These are phyloP conservation scores for Digitaria exilis DNA, from an alignment of 202 grass and related monocot species.

Conservation along the genomic window DNA sequence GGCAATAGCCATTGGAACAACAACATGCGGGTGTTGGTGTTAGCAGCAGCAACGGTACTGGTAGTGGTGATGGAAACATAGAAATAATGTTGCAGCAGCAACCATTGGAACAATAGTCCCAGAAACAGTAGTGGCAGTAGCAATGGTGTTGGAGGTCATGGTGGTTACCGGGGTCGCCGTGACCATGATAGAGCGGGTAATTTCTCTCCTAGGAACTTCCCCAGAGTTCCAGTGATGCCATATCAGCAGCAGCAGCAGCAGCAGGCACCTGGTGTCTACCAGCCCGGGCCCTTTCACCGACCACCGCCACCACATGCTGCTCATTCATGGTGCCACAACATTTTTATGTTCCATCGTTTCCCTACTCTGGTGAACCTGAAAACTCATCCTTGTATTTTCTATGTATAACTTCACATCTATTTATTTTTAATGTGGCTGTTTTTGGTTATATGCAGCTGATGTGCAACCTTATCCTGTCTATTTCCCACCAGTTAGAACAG, in stretches of 20 bases:
- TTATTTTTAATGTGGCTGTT: conserved; percentile 34
- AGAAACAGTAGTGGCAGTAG: conserved; percentile 30
- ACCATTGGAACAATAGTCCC: conserved; percentile 41
- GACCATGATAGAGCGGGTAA: conserved; percentile 53
- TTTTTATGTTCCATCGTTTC: conserved; percentile 35
- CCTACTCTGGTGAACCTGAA: conserved; percentile 56
- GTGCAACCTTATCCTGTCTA: conserved; percentile 49
- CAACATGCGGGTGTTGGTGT: conserved; percentile 6
- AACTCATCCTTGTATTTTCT: not conserved
- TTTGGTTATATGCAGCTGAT: conserved; percentile 40
- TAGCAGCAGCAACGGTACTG: conserved; percentile 7
- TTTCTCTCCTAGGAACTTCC: conserved; percentile 44
- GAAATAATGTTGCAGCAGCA: conserved; percentile 27
- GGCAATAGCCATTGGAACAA: conserved; percentile 36
- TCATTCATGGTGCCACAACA: conserved; percentile 41
- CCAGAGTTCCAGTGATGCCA: not conserved
- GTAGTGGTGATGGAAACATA: conserved; percentile 31
- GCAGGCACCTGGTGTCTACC: conserved; percentile 27
- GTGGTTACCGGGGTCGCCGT: conserved; percentile 38
- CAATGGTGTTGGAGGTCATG: conserved; percentile 39
- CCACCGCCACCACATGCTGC: conserved; percentile 21
- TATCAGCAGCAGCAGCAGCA: conserved; percentile 42
- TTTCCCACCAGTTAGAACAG: conserved; percentile 40
- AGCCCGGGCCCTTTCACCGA: conserved; percentile 43
- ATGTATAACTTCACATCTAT: not conserved